Evolutionary conservation across 345 rosid species (phyloP).

Genomic region (Cardiospermum halicacabum): DNA sequence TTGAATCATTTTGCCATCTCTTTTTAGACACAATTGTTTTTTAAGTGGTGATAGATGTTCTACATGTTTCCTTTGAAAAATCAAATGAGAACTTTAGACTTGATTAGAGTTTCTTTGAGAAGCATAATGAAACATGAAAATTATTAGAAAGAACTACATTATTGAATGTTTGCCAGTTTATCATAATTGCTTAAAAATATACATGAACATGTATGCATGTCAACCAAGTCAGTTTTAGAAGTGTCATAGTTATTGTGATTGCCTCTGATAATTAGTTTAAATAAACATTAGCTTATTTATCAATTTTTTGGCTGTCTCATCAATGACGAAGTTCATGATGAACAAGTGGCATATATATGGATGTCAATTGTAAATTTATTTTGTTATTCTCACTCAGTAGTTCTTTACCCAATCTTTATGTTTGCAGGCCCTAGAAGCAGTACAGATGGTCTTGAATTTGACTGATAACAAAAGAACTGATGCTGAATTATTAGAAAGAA

Average conservation of each 20-base stretch:
- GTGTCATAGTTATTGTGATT: not conserved
- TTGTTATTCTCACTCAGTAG: not conserved
- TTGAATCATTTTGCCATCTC: not conserved
- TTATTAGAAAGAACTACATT: too few relatives aligned
- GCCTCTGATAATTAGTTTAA: not conserved
- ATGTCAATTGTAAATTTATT: not conserved
- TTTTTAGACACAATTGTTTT: slow-evolving; percentile 8
- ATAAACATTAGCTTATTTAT: not conserved
- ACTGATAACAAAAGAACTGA: slow-evolving; percentile 59
- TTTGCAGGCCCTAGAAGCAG: slow-evolving; percentile 76
- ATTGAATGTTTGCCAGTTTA: not conserved
- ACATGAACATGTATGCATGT: not conserved
- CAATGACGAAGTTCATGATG: not conserved
- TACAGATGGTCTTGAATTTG: slow-evolving; percentile 59
- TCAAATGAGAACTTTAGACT: not conserved
- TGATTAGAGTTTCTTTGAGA: not conserved
- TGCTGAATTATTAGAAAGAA: slow-evolving; percentile 49
- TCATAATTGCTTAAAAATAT: not conserved
- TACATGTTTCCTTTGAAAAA: slow-evolving; percentile 7
- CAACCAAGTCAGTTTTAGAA: not conserved
- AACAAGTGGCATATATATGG: not conserved
- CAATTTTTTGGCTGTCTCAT: not conserved
- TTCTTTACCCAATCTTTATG: slow-evolving; percentile 10
- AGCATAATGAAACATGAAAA: not conserved
- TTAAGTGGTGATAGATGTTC: not conserved